A percentile compares a stretch with the other conserved stretches of the same genome.
Evolutionary conservation across 306 rosid species (phyloP).

Genomic region (Cucumis hystrix): DNA sequence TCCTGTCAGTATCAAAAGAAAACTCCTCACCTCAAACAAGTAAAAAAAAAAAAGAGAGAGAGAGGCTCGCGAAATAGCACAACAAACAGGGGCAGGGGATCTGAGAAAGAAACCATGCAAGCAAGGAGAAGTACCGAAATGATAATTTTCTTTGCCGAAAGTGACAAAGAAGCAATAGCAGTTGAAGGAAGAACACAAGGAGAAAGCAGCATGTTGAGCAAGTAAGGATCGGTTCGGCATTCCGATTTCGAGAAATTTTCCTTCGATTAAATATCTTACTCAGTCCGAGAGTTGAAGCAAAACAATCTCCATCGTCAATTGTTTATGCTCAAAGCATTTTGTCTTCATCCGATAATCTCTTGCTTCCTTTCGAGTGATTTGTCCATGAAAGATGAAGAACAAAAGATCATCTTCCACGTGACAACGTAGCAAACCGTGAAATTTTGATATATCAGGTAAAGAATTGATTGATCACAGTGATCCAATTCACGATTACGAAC

Average conservation of each 20-base stretch:
- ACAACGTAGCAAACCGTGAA: not conserved
- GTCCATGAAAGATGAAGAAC: not conserved
- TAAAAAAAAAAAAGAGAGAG: not conserved
- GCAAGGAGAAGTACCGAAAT: constrained; percentile 2
- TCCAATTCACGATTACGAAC: not conserved
- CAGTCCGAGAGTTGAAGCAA: not conserved
- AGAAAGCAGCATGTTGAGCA: constrained; percentile 24
- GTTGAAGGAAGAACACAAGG: constrained; percentile 11
- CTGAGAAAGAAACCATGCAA: not conserved
- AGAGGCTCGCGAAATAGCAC: not conserved
- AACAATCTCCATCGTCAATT: constrained; percentile 12
- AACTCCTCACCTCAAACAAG: not conserved
- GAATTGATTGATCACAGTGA: not conserved
- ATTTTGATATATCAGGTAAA: not conserved
- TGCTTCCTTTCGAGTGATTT: not conserved
- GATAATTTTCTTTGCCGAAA: not conserved
- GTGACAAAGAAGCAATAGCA: constrained; percentile 11
- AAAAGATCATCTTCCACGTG: not conserved
- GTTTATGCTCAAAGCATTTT: not conserved
- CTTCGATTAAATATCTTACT: not conserved
- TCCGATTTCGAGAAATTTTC: not conserved
- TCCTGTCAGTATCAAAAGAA: constrained; percentile 17
- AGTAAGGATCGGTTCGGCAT: not conserved
- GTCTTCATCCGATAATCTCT: not conserved
- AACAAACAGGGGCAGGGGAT: not conserved